These are phyloP conservation scores for Bothriochloa decipiens DNA, from an alignment of 176 grass and related monocot genomes.

Conservation along the genomic window DNA sequence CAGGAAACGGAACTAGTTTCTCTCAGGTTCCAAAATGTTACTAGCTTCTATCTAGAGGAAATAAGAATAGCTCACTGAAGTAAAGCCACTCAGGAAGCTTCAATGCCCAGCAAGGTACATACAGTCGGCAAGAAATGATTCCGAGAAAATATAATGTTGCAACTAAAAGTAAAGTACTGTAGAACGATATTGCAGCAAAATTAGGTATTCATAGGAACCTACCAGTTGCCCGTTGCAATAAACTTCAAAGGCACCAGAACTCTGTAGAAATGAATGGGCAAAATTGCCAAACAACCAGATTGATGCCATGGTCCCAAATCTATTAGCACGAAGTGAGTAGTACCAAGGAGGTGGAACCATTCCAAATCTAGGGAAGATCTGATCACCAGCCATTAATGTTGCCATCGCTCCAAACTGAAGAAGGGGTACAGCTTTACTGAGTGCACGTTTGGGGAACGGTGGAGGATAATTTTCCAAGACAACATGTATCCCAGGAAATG, in stretches of 20 bases:
- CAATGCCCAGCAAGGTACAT: not conserved
- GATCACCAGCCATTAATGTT: slow-evolving; percentile 86
- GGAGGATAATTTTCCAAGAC: slow-evolving; percentile 90
- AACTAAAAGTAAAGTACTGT: not conserved
- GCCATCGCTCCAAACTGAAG: slow-evolving; percentile 85
- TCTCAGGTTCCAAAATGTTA: not conserved
- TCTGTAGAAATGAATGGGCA: slow-evolving; percentile 80
- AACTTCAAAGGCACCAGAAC: slow-evolving; percentile 97
- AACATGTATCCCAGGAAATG: slow-evolving; percentile 85
- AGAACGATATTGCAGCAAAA: not conserved
- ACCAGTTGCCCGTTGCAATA: slow-evolving; percentile 94
- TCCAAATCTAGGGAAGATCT: slow-evolving; percentile 95
- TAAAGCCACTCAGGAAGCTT: not conserved
- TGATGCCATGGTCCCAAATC: slow-evolving; percentile 90
- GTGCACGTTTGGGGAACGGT: slow-evolving; percentile 74
- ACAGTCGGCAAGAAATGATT: not conserved
- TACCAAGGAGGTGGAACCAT: slow-evolving; percentile 91
- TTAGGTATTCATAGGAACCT: slow-evolving; percentile 44
- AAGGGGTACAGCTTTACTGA: slow-evolving; percentile 86
- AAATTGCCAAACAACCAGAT: slow-evolving; percentile 93
- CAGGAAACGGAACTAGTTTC: not conserved
- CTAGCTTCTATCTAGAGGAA: not conserved
- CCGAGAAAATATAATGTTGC: not conserved
- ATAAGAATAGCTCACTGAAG: not conserved
- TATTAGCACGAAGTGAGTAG: slow-evolving; percentile 81